Base-by-base conservation (phyloP, 306 rosid species). In the Cucurbita pepo region DNA sequence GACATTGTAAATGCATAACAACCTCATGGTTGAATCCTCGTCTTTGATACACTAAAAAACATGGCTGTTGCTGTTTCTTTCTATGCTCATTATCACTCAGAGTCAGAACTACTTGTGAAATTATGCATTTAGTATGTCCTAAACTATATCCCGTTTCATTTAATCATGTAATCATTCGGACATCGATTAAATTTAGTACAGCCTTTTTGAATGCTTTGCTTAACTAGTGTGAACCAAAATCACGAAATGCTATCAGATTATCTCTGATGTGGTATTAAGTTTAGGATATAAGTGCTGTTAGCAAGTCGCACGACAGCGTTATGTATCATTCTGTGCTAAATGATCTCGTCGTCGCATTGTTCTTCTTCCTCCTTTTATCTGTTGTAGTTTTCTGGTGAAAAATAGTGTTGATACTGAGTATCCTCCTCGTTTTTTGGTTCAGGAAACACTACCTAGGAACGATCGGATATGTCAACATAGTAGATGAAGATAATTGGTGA, bases 401-500 rank as follows among this genome's bases (percentile, higher is more conserved):
- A 65, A 47, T 21, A 43, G 5, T 44, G 37, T 65, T 43, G 10
- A 40, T 19, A 65, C 54, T 65, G 14, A 67, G 38, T 10, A 25
- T 25, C 25, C 19, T 47, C 50, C 66, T 41, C 13, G 2, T 52
- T 66, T 67, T 48, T 67, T 45, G 40, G 38, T 25, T 47, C 73
- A 67, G 73, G 73, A 67, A 67, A 67, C 73, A 67, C 73, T 67
- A 47, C 73, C 73, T 67, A 67, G 73, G 73, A 63, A 67, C 3
- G 73, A 67, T 67, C 52, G 73, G 56, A 22, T 67, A 67, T 67
- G 73, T 67, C 56, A 13, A 67, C 73, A 67, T 67, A 22, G 73
- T 67, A 67, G 73, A 67, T 67, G 56, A 67, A 47, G 73, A 67
- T 67, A 67, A 67, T 67, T 45, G 73, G 73, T 67, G 73, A 67